A percentile compares a stretch with the other conserved stretches of the same genome.
Evolutionary conservation across 495 filamentous ascomycete genomes (phyloP).

Genomic region (Annulohypoxylon bovei): DNA sequence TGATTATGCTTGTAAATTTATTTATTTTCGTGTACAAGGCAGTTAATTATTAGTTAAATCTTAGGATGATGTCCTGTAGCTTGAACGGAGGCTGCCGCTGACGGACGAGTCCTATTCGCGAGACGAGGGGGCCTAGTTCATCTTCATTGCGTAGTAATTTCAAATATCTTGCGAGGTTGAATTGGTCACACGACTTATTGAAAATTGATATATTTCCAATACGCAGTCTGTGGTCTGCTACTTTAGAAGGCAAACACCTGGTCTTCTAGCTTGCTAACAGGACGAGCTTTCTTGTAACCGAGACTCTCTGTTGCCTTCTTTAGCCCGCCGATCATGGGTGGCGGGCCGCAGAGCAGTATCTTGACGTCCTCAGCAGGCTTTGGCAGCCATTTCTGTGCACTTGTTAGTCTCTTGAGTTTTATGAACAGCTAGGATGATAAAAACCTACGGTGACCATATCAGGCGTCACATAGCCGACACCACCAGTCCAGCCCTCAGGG

Average conservation of each 20-base stretch:
- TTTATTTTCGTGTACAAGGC: conserved; percentile 2
- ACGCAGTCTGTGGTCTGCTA: neutral
- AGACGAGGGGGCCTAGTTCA: neutral
- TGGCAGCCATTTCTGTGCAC: conserved; percentile 72
- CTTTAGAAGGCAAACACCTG: conserved; percentile 96
- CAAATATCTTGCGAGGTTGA: neutral
- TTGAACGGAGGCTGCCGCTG: neutral
- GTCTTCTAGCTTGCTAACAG: conserved; percentile 96
- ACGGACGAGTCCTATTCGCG: neutral
- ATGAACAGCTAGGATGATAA: neutral
- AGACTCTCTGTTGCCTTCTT: conserved; percentile 93
- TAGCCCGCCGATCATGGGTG: conserved; percentile 95
- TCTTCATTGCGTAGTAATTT: neutral
- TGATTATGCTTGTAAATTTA: conserved; percentile 7
- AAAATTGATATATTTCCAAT: neutral
- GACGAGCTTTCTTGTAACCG: conserved; percentile 88
- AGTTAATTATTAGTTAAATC: neutral
- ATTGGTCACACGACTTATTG: neutral
- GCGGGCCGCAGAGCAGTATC: conserved; percentile 94
- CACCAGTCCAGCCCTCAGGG: conserved; percentile 86
- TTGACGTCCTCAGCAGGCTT: conserved; percentile 88
- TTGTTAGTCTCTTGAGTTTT: conserved; percentile 12
- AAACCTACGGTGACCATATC: conserved; percentile 90
- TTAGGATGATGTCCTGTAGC: neutral
- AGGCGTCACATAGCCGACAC: conserved; percentile 90